These are phyloP conservation scores for Termitomyces sp. DNA, from an alignment of 768 basidiomycete genomes.

Conservation along the genomic window DNA sequence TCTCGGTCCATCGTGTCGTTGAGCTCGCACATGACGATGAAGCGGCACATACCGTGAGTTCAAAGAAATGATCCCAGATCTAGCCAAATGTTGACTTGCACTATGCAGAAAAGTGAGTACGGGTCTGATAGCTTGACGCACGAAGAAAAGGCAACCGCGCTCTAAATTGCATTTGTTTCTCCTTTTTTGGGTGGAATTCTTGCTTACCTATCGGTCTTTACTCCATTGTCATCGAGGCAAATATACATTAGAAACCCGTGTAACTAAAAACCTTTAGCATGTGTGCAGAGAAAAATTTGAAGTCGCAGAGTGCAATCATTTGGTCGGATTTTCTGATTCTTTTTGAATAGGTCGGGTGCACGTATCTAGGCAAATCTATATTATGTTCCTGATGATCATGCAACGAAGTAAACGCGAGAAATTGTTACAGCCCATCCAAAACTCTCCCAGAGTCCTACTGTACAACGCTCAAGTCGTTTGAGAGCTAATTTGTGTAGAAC, in stretches of 20 bases:
- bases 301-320: not conserved
- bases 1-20: slow-evolving; percentile 17
- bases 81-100: not conserved
- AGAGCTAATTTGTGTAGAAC: too few relatives aligned
- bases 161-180: not conserved
- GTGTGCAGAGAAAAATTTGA: not conserved
- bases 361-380: too few relatives aligned
- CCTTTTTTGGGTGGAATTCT: slow-evolving; percentile 1
- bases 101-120: slow-evolving; percentile 1
- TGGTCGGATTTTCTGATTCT: too few relatives aligned
- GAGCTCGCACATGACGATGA: slow-evolving; percentile 15
- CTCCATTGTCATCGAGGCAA: not conserved
- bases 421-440: too few relatives aligned
- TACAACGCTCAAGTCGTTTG: too few relatives aligned
- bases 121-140: not conserved
- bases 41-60: slow-evolving; percentile 4
- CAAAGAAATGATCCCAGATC: not conserved
- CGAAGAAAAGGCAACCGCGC: slow-evolving; percentile 1
- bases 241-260: slow-evolving; percentile 1
- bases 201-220: not conserved
- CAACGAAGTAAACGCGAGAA: too few relatives aligned
- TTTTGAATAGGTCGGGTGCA: not conserved
- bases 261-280: not conserved
- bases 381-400: too few relatives aligned
- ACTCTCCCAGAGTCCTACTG: too few relatives aligned